Conservation (phyloP, 768 basidiomycete genomes). For the Phylloporus sp. region DNA sequence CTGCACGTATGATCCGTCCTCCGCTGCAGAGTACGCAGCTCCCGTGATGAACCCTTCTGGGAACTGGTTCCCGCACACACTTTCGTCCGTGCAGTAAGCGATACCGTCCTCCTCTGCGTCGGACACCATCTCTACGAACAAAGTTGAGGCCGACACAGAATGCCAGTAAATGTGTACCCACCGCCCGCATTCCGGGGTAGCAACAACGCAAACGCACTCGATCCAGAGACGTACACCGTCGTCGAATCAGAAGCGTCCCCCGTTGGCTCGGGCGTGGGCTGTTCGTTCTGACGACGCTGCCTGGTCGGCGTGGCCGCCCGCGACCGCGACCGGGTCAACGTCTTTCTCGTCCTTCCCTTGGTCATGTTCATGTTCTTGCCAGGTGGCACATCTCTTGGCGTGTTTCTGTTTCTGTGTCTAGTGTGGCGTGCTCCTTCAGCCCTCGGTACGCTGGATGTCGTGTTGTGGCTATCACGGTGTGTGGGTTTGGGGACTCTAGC, state of each 20-base stretch:
- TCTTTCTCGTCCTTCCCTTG: not conserved
- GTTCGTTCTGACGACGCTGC: conserved; percentile 19
- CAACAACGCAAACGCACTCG: conserved; percentile 32
- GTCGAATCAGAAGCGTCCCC: conserved; percentile 29
- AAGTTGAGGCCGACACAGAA: too few species aligned
- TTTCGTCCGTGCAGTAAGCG: conserved; percentile 34
- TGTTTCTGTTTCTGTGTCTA: not conserved
- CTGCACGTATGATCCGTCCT: conserved; percentile 38
- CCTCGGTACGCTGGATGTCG: not conserved
- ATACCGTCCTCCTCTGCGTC: conserved; percentile 35
- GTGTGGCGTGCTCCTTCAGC: not conserved
- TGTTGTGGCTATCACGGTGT: not conserved
- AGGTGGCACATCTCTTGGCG: not conserved
- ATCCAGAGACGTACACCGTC: conserved; percentile 33
- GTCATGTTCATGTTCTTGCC: not conserved
- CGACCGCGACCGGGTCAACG: not conserved
- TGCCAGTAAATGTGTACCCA: conserved; percentile 13
- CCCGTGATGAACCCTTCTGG: conserved; percentile 36
- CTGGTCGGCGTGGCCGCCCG: conserved; percentile 14
- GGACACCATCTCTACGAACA: conserved; percentile 32
- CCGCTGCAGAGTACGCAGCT: conserved; percentile 29
- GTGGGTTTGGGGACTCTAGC: not conserved
- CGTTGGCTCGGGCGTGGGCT: conserved; percentile 40
- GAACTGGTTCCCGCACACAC: conserved; percentile 27
- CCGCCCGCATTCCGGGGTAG: conserved; percentile 32